These are phyloP conservation scores for Phenoliferia sp. DNA, from an alignment of 1,284 basidiomycete genomes.

Conservation along the genomic window DNA sequence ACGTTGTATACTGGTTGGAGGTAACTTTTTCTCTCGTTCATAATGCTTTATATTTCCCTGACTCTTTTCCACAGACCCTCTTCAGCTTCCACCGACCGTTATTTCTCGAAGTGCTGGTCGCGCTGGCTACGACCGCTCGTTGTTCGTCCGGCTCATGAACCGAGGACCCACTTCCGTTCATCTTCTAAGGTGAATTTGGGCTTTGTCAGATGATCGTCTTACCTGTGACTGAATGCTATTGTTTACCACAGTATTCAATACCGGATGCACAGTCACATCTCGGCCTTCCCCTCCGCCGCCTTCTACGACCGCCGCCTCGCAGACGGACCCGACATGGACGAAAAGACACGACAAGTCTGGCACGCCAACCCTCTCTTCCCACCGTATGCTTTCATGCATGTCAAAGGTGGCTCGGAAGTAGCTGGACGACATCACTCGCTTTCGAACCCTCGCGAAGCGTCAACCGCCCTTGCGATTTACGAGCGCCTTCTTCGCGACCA, in stretches of 20 bases:
- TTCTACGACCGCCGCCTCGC: constrained; percentile 80
- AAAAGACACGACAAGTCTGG: constrained; percentile 81
- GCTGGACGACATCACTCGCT: constrained; percentile 59
- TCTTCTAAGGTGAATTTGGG: constrained; percentile 65
- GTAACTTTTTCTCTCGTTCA: constrained; percentile 44
- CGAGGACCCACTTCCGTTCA: constrained; percentile 74
- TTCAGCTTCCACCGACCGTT: constrained; percentile 95
- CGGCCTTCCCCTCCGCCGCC: constrained; percentile 75
- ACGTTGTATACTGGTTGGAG: constrained; percentile 91
- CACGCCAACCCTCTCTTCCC: constrained; percentile 74
- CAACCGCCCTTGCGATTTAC: constrained; percentile 74
- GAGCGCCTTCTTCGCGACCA: constrained; percentile 66
- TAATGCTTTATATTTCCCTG: neutral
- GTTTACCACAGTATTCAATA: constrained; percentile 98
- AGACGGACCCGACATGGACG: constrained; percentile 85
- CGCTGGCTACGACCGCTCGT: constrained; percentile 77
- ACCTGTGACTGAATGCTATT: neutral
- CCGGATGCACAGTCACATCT: constrained; percentile 98
- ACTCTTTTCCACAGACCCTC: constrained; percentile 61
- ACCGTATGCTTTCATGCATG: constrained; percentile 84
- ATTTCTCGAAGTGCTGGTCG: constrained; percentile 79
- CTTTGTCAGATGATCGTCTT: neutral
- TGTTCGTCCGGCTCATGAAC: constrained; percentile 89
- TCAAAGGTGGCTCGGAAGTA: constrained; percentile 48
- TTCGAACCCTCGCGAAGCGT: constrained; percentile 71